Evolutionary conservation across 1,139 yeast genomes (phyloP).

Genomic region (Pichia sp.): DNA sequence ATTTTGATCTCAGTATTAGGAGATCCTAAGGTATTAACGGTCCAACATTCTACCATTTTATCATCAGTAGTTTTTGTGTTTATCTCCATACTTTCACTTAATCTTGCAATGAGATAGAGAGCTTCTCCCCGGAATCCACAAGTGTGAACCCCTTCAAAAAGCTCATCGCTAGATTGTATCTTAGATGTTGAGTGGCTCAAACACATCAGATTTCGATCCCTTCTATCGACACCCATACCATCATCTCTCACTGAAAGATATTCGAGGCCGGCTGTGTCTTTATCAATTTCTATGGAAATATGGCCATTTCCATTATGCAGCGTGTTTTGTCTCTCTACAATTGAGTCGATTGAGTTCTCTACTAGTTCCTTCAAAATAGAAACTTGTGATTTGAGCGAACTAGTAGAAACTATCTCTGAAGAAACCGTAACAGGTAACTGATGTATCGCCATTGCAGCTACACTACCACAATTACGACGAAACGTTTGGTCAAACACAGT

Average conservation of each 20-base stretch:
- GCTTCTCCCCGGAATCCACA: constrained; percentile 86
- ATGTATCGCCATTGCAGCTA: constrained; percentile 23
- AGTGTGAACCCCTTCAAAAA: constrained; percentile 39
- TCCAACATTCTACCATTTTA: constrained; percentile 32
- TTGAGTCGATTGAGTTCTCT: constrained; percentile 75
- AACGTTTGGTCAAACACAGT: too few species aligned
- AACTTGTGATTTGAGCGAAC: constrained; percentile 27
- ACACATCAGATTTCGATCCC: constrained; percentile 55
- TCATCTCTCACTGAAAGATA: constrained; percentile 63
- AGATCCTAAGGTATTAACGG: constrained; percentile 28
- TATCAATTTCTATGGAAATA: constrained; percentile 59
- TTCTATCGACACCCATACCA: constrained; percentile 62
- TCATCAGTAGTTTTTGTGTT: constrained; percentile 30
- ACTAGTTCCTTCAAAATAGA: constrained; percentile 65
- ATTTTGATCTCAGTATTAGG: constrained; percentile 19
- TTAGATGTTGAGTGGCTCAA: constrained; percentile 72
- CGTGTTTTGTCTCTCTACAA: background rate
- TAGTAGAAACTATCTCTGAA: constrained; percentile 20
- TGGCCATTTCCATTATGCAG: constrained; percentile 32
- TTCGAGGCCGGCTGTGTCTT: constrained; percentile 52
- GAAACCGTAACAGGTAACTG: constrained; percentile 19
- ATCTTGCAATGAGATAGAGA: constrained; percentile 59
- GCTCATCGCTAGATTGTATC: constrained; percentile 43
- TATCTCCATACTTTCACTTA: constrained; percentile 30
- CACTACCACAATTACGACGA: too few species aligned